These are phyloP conservation scores for Aspergillus fumigatiaffinis DNA, from an alignment of 2,329 filamentous ascomycete genomes.

Conservation along the genomic window DNA sequence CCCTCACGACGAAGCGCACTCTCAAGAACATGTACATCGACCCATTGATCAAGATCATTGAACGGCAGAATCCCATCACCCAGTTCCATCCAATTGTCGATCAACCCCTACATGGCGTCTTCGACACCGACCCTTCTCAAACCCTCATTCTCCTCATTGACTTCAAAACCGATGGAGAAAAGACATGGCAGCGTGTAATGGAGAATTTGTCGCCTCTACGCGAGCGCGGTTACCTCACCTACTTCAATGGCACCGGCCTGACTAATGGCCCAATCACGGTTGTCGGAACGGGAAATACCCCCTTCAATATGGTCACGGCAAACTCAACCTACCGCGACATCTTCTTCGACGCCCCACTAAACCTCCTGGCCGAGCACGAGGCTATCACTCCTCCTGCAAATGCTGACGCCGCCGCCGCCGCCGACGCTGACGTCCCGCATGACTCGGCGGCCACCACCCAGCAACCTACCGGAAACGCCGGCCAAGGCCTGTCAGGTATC, in stretches of 20 bases:
- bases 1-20: conserved; percentile 46
- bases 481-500: conserved; percentile 47
- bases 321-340: conserved; percentile 51
- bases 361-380: conserved; percentile 29
- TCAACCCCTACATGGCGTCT: conserved; percentile 45
- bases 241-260: conserved; percentile 45
- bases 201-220: conserved; percentile 47
- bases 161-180: conserved; percentile 42
- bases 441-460: neutral
- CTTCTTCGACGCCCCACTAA: conserved; percentile 54
- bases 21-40: conserved; percentile 52
- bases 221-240: conserved; percentile 47
- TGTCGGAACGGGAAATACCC: conserved; percentile 52
- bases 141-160: conserved; percentile 52
- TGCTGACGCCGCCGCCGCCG: neutral
- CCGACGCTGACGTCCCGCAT: neutral
- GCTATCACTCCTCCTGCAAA: neutral
- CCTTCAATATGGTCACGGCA: conserved; percentile 45
- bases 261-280: conserved; percentile 48
- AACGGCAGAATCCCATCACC: conserved; percentile 46
- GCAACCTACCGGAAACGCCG: conserved; percentile 22
- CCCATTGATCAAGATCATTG: conserved; percentile 48
- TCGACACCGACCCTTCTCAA: conserved; percentile 47
- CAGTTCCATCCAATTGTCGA: conserved; percentile 30
- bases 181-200: conserved; percentile 35